Conservation (phyloP, 805 yeast species). For the Metschnikowia sp. region DNA sequence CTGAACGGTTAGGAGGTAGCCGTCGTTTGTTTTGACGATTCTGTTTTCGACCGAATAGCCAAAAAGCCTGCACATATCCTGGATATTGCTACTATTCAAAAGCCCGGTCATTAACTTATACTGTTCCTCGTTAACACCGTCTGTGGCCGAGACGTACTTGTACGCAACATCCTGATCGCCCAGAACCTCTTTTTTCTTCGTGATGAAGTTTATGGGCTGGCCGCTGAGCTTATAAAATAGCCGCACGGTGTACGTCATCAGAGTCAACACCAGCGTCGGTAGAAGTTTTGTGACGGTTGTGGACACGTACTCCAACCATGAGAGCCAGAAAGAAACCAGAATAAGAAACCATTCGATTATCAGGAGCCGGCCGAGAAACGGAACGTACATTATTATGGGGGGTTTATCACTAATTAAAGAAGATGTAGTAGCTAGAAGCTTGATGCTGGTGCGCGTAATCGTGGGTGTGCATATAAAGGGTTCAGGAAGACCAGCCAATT, state of each 20-base stretch:
- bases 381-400: conserved; percentile 11
- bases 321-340: conserved; percentile 39
- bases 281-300: conserved; percentile 43
- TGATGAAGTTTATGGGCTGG: conserved; percentile 25
- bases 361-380: conserved; percentile 38
- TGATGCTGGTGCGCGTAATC: too few relatives aligned
- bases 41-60: conserved; percentile 75
- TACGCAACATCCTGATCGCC: conserved; percentile 18
- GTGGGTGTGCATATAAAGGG: too few relatives aligned
- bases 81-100: conserved; percentile 50
- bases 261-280: conserved; percentile 40
- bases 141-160: conserved; percentile 22
- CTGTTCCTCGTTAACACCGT: conserved; percentile 18
- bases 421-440: too few relatives aligned
- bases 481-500: too few relatives aligned
- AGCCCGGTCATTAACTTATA: conserved; percentile 35
- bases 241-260: conserved; percentile 30
- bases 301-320: conserved; percentile 48
- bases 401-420: too few relatives aligned
- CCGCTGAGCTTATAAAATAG: conserved; percentile 26
- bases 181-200: conserved; percentile 8
- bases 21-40: conserved; percentile 72
- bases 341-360: conserved; percentile 50
- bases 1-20: conserved; percentile 72
- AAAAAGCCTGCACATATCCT: conserved; percentile 62